phyloP scores from a whole-genome alignment of 129 eudicot genomes.

The Silybum marianum region DNA sequence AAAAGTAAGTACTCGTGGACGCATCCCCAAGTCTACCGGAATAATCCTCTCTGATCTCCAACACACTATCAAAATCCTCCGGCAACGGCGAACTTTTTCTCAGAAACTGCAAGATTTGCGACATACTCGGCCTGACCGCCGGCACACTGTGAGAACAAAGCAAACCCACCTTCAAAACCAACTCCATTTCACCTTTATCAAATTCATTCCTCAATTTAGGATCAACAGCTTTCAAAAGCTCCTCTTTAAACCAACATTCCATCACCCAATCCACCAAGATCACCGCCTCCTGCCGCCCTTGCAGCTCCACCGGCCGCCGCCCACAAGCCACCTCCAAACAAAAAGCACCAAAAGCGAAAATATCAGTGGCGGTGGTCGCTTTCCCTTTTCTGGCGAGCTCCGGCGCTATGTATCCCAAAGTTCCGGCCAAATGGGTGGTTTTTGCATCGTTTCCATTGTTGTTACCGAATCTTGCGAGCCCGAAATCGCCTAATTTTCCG shows the following conservation, averaged over 20 bases:
- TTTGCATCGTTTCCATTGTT: constrained; percentile 40
- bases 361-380: constrained; percentile 45
- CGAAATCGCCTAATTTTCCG: constrained; percentile 45
- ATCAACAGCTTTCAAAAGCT: constrained; percentile 18
- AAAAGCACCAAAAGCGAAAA: constrained; percentile 51
- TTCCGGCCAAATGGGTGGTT: constrained; percentile 48
- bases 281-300: constrained; percentile 37
- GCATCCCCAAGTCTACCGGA: constrained; percentile 30
- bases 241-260: constrained; percentile 40
- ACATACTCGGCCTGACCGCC: constrained; percentile 46
- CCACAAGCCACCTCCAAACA: constrained; percentile 39
- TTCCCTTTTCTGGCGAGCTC: constrained; percentile 46
- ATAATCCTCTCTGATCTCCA: constrained; percentile 37
- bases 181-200: constrained; percentile 17
- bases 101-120: constrained; percentile 39
- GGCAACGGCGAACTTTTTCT: constrained; percentile 19
- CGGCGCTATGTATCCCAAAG: constrained; percentile 49
- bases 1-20: constrained; percentile 25
- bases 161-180: constrained; percentile 44
- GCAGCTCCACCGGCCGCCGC: constrained; percentile 40
- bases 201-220: constrained; percentile 8
- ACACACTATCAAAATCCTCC: constrained; percentile 27
- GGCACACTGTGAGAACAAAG: constrained; percentile 31
- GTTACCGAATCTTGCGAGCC: constrained; percentile 43
- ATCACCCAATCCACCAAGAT: constrained; percentile 38